Evolutionary conservation across 371 early-diverging fungal species (phyloP).

Genomic region (Chytridium lagenaria): DNA sequence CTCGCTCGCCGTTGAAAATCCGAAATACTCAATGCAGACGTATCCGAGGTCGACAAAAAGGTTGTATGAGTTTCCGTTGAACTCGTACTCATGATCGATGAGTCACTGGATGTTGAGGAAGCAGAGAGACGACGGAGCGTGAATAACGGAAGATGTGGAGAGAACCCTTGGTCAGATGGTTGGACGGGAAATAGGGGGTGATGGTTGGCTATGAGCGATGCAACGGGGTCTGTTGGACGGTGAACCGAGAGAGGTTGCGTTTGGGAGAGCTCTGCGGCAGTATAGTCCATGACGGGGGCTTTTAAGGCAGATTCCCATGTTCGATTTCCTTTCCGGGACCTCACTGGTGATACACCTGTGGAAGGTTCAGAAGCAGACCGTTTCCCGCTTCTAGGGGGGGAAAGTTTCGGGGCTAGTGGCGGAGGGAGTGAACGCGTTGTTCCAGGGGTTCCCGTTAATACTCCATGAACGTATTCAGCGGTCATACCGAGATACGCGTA

Average conservation of each 20-base stretch:
- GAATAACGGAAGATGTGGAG: background rate
- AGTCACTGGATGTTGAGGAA: background rate
- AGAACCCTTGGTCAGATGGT: background rate
- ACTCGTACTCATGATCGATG: background rate
- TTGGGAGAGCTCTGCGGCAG: background rate
- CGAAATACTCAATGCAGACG: conserved; percentile 7
- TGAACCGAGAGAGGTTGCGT: background rate
- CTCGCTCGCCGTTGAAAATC: conserved; percentile 1
- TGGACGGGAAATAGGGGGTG: background rate
- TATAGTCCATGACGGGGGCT: background rate
- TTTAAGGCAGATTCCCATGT: no score
- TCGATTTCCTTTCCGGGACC: no score
- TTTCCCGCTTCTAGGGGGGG: background rate
- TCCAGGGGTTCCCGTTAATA: conserved; percentile 3
- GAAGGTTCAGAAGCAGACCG: background rate
- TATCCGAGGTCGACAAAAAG: background rate
- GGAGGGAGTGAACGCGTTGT: background rate
- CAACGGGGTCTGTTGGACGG: background rate
- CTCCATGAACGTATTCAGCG: background rate
- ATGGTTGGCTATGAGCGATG: background rate
- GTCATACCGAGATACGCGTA: conserved; percentile 22
- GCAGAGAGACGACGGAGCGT: background rate
- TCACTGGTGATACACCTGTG: no score
- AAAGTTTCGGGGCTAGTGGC: background rate
- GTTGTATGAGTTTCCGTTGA: background rate